Evolutionary conservation across 2,329 filamentous ascomycete genomes (phyloP).

Genomic region (Aspergillus proliferans): DNA sequence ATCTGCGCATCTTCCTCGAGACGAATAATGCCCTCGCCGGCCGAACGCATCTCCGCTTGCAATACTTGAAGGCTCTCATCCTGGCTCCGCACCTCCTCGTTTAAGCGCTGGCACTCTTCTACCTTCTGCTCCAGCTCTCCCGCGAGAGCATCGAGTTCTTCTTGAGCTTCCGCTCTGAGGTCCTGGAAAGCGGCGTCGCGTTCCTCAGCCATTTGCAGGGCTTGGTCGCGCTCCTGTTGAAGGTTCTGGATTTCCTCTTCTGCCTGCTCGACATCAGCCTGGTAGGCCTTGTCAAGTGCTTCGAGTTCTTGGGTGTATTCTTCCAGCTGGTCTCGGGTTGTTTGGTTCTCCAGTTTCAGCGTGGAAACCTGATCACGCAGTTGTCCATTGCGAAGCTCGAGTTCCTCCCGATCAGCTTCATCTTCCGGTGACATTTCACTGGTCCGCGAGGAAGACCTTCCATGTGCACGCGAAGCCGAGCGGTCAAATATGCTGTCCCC

Average conservation of each 20-base stretch:
- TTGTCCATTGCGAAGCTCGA: slow-evolving; percentile 76
- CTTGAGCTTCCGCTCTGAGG: slow-evolving; percentile 53
- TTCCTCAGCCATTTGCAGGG: slow-evolving; percentile 65
- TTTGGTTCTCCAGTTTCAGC: slow-evolving; percentile 82
- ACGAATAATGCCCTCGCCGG: slow-evolving; percentile 78
- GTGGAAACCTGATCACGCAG: slow-evolving; percentile 81
- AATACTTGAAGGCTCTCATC: slow-evolving; percentile 86
- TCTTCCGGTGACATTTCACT: slow-evolving; percentile 63
- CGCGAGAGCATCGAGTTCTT: slow-evolving; percentile 53
- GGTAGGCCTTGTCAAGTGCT: slow-evolving; percentile 62
- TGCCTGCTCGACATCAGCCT: slow-evolving; percentile 72
- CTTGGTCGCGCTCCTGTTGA: slow-evolving; percentile 80
- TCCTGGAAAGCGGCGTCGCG: slow-evolving; percentile 48
- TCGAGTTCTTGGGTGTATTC: slow-evolving; percentile 75
- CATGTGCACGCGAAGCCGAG: slow-evolving; percentile 79
- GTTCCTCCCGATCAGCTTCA: slow-evolving; percentile 75
- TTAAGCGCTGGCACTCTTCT: slow-evolving; percentile 63
- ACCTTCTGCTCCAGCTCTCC: slow-evolving; percentile 66
- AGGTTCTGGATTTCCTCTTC: slow-evolving; percentile 74
- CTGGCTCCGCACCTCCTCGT: slow-evolving; percentile 66
- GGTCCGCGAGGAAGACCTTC: slow-evolving; percentile 66
- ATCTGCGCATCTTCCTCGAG: slow-evolving; percentile 84
- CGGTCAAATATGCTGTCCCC: slow-evolving; percentile 89
- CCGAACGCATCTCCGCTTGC: slow-evolving; percentile 86
- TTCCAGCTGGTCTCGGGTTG: slow-evolving; percentile 75